Percentiles rank a stretch among this genome's conserved stretches.
phyloP scores from a whole-genome alignment of 805 yeast species.

The Yamadazyma akitaensis region DNA sequence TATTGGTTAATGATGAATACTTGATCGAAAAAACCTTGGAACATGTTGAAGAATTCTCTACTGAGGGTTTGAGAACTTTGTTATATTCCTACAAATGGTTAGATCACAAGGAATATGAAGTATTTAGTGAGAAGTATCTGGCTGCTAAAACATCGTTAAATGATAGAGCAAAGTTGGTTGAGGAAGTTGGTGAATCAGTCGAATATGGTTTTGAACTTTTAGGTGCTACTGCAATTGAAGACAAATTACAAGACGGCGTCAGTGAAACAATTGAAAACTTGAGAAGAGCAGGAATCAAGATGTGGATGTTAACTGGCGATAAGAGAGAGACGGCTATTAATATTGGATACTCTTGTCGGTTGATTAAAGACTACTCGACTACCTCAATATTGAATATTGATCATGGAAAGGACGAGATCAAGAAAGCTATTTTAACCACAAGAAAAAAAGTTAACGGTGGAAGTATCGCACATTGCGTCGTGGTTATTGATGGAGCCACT shows the following conservation, averaged over 20 bases:
- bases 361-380: conserved; percentile 90
- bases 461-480: conserved; percentile 87
- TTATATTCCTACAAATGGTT: conserved; percentile 79
- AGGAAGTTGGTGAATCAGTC: conserved; percentile 64
- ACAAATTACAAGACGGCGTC: conserved; percentile 94
- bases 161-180: conserved; percentile 65
- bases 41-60: conserved; percentile 90
- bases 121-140: conserved; percentile 66
- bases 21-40: conserved; percentile 80
- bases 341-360: conserved; percentile 90
- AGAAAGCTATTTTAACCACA: conserved; percentile 70
- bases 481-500: conserved; percentile 93
- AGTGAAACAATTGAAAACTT: conserved; percentile 90
- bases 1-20: conserved; percentile 69
- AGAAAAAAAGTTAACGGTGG: conserved; percentile 69
- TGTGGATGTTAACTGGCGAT: conserved; percentile 99
- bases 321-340: conserved; percentile 97
- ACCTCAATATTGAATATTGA: conserved; percentile 64
- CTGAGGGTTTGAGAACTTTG: conserved; percentile 91
- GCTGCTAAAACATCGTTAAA: conserved; percentile 74
- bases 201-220: conserved; percentile 67
- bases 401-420: conserved; percentile 51
- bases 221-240: conserved; percentile 98
- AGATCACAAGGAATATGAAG: conserved; percentile 50
- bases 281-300: conserved; percentile 85